Evolutionary conservation across 140 eudicot genomes (phyloP), one percentile per base, ranked within the genome.

Genomic region (Bidens hawaiensis): DNA sequence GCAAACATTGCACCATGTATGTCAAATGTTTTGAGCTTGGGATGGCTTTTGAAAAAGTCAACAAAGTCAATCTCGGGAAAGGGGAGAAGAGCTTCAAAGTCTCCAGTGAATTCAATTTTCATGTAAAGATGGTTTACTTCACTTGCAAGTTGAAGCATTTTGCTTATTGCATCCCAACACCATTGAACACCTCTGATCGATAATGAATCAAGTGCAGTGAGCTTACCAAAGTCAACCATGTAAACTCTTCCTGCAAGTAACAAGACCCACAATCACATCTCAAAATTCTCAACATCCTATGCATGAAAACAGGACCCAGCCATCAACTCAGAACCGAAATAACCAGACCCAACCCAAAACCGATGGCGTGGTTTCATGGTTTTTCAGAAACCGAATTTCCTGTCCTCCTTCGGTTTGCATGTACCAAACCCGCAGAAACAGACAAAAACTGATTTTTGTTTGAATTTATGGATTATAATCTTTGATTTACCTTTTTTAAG

Each of bases 21-120:
- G 48, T 83, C 96, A 34, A 87, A 87, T 5, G 75, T 79, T 51
- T 75, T 80, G 58, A 90, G 87, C 83, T 86, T 90, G 0, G 83
- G 89, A 47, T 90, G 95, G 65, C 74, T 74, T 65, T 86, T 90
- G 65, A 90, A 90, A 77, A 90, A 90, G 45, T 86, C 90, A 46
- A 90, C 97, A 62, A 90, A 76, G 67, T 90, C 95, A 26, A 86
- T 72, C 77, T 90, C 97, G 0, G 95, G 97, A 60, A 90, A 90
- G 19, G 97, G 97, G 22, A 72, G 76, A 71, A 86, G 95, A 38
- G 72, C 70, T 28, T 87, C 90, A 36, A 70, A 81, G 49, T 86
- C 94, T 31, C 97, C 97, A 2, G 95, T 81, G 77, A 90, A 90
- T 60, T 90, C 97, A 33, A 90, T 88, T 74, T 90, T 90, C 95